Base-by-base conservation (phyloP, 768 basidiomycete genomes). In the Leccinum broughii region DNA sequence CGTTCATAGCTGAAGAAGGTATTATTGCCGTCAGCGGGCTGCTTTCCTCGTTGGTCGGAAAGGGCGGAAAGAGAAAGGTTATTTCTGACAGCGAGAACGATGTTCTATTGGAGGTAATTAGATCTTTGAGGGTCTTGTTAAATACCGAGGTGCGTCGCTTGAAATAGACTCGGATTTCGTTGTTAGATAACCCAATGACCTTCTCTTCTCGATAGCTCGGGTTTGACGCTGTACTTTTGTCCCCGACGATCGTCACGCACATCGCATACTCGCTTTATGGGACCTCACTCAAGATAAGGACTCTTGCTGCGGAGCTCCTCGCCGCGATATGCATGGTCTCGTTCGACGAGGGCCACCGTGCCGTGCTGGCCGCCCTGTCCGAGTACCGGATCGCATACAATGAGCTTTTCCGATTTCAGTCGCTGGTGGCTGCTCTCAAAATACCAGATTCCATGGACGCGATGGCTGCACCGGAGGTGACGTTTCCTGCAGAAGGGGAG, bases 251-350 rank as follows among this genome's bases (percentile, higher is more conserved):
- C 34, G 81, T 95, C 62, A 87, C 85, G 1, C 84, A 90, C 63
- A 84, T 95, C 64, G 78, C 86, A 15, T 90, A 90, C 66, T 82
- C 87, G 1, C 80, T 95, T 13, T 83, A 88, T 63, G 79, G 79
- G 2, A 78, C 87, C 0, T 86, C 88, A 10, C 75, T 82, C 55
- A 94, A 90, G 71, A 76, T 91, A 9, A 84, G 90, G 59, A 81
- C 85, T 0, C 78, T 91, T 24, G 80, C 83, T 0, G 85, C 88
- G 4, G 92, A 95, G 64, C 79, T 95, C 28, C 81, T 98, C 10
- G 91, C 92, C 1, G 95, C 89, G 0, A 84, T 95, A 46, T 93
- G 92, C 69, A 80, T 92, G 22, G 77, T 96, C 22, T 88, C 89
- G 2, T 73, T 82, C 5, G 76, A 77, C 6, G 86, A 90, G 37